Base-by-base conservation (phyloP, 1,284 basidiomycete species). In the Peniophora sp. region DNA sequence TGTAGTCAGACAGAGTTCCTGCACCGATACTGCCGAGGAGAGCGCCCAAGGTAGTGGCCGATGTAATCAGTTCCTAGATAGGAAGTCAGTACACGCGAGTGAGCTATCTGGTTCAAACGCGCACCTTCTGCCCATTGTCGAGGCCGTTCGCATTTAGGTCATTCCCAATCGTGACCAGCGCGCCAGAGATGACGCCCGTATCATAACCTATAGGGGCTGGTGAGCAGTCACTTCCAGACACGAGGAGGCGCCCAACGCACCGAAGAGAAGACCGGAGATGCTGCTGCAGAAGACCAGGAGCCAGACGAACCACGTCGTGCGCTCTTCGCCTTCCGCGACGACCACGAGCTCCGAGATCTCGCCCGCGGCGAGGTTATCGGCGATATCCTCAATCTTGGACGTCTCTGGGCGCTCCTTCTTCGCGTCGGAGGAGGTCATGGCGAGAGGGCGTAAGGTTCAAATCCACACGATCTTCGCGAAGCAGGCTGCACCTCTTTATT, bases 231-330 rank as follows among this genome's bases (percentile, higher is more conserved):
- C 47, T 17, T 27, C 36, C 39, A 47, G 37, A 24, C 3, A 17
- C n/a, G 3, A 42, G 45, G 42, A 32, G 42, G 36, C 15, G 17
- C 22, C 37, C 15, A 24, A 68, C 81, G 47, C 54, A 85, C 87
- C 87, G 56, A 91, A 91, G 9, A 89, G 72, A 42, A 90, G 62
- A 11, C 87, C 88, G n/a, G 84, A 86, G 50, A 91, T 83, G 50
- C 80, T 78, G 23, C 78, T 79, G 55, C 80, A 83, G 48, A 72
- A 62, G 15, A 86, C 83, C 35, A 88, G 71, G 24, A 81, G 66
- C 83, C 84, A 86, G 1, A 87, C 75, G 54, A 86, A 86, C 74
- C 75, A 79, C 1, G 82, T 85, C 41, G 80, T 83, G 45, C 66
- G 69, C 52, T 87, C 83, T 54, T 87, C 85, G 11, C 52, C 54